Percentiles rank a stretch among this genome's conserved stretches.
Conservation (phyloP, 306 rosid genomes). For the Ormosia emarginata region DNA sequence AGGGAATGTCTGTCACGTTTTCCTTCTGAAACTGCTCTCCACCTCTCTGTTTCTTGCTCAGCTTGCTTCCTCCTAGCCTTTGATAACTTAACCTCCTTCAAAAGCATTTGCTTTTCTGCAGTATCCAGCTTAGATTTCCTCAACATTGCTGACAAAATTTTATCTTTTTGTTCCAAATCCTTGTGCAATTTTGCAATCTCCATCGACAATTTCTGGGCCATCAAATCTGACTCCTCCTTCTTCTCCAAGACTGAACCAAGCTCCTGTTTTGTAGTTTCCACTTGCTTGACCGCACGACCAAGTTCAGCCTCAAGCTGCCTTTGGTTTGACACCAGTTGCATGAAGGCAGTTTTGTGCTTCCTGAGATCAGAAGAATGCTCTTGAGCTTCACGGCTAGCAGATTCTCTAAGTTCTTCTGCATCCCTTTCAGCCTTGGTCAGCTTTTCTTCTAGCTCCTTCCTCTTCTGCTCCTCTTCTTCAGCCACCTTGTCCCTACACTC, state of each 20-base stretch:
- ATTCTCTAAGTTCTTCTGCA: slow-evolving; percentile 64
- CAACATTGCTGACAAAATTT: slow-evolving; percentile 88
- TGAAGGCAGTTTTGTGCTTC: slow-evolving; percentile 90
- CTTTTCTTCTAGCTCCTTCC: slow-evolving; percentile 62
- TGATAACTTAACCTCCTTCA: slow-evolving; percentile 78
- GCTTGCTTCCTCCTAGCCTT: slow-evolving; percentile 93
- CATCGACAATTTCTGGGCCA: slow-evolving; percentile 65
- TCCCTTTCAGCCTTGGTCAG: slow-evolving; percentile 47
- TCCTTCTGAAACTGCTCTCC: slow-evolving; percentile 82
- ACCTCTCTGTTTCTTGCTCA: slow-evolving; percentile 69
- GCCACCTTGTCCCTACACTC: slow-evolving; percentile 55
- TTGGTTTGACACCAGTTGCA: slow-evolving; percentile 86
- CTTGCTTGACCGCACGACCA: slow-evolving; percentile 58
- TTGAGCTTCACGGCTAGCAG: slow-evolving; percentile 50
- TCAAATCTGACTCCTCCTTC: slow-evolving; percentile 76
- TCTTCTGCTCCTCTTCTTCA: slow-evolving; percentile 54
- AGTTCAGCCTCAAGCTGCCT: slow-evolving; percentile 88
- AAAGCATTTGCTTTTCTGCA: slow-evolving; percentile 78
- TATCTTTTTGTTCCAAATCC: slow-evolving; percentile 93
- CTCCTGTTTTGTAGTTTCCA: slow-evolving; percentile 66
- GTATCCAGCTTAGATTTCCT: slow-evolving; percentile 81
- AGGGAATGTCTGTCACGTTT: slow-evolving; percentile 75
- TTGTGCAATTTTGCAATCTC: slow-evolving; percentile 70
- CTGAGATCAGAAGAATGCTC: slow-evolving; percentile 82
- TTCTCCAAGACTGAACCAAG: slow-evolving; percentile 54